Conservation (phyloP, 148 eudicot species). For the Rhododendron henanense region DNA sequence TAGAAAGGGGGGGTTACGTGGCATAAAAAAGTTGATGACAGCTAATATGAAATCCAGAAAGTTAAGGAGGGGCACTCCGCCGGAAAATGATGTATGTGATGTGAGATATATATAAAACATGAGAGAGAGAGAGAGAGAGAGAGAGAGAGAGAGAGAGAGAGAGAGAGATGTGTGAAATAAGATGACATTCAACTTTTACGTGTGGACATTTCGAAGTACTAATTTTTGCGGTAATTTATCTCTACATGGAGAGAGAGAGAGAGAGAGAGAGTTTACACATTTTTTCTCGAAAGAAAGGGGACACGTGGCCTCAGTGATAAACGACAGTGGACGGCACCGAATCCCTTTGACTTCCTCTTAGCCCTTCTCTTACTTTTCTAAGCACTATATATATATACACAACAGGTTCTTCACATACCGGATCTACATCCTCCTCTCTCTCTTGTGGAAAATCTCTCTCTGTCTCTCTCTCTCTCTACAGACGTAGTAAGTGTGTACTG, state of each 20-base stretch:
- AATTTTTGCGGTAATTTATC: neutral
- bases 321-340: slow-evolving; percentile 81
- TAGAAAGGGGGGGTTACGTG: slow-evolving; percentile 28
- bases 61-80: slow-evolving; percentile 22
- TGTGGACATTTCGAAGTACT: neutral
- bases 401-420: slow-evolving; percentile 10
- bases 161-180: neutral
- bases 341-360: slow-evolving; percentile 55
- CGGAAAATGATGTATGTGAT: slow-evolving; percentile 36
- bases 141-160: no score
- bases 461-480: slow-evolving; percentile 6
- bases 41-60: slow-evolving; percentile 45
- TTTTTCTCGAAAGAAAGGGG: slow-evolving; percentile 43
- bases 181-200: neutral
- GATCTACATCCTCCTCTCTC: slow-evolving; percentile 16
- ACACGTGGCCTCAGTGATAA: slow-evolving; percentile 69
- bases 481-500: neutral
- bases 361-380: slow-evolving; percentile 14
- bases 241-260: neutral
- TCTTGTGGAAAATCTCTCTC: neutral
- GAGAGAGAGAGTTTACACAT: slow-evolving; percentile 4
- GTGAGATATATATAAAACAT: neutral
- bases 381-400: slow-evolving; percentile 21
- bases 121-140: no score
- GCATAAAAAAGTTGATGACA: slow-evolving; percentile 24